These are phyloP conservation scores for Tetrapisispora namnaoensis DNA, from an alignment of 805 yeast species.

Conservation along the genomic window DNA sequence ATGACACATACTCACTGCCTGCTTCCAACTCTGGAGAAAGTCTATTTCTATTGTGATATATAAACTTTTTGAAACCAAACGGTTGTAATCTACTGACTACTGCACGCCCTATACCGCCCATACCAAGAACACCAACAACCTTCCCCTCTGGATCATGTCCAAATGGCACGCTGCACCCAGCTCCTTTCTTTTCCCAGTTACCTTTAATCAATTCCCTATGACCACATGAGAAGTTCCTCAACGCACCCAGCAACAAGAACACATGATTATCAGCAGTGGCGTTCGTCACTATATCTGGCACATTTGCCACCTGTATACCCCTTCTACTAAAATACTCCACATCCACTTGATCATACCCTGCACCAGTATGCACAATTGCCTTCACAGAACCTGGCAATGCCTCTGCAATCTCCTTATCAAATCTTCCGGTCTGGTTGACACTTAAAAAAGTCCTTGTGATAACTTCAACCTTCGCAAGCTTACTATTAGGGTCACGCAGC, in stretches of 20 bases:
- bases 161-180: conserved; percentile 49
- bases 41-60: conserved; percentile 62
- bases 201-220: conserved; percentile 45
- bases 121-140: conserved; percentile 69
- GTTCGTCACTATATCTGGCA: conserved; percentile 55
- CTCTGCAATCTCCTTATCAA: conserved; percentile 50
- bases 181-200: conserved; percentile 48
- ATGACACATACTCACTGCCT: conserved; percentile 60
- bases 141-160: conserved; percentile 74
- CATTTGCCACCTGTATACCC: conserved; percentile 56
- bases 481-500: conserved; percentile 25
- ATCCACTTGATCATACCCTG: conserved; percentile 70
- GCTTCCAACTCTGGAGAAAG: conserved; percentile 53
- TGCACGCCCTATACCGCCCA: conserved; percentile 87
- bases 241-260: conserved; percentile 49
- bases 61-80: conserved; percentile 62
- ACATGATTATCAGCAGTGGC: conserved; percentile 70
- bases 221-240: conserved; percentile 59
- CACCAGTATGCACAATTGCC: conserved; percentile 55
- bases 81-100: conserved; percentile 62
- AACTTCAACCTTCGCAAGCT: conserved; percentile 26
- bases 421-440: conserved; percentile 45
- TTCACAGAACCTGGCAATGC: conserved; percentile 46
- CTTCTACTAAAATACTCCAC: conserved; percentile 40
- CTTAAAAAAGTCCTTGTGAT: conserved; percentile 47